Evolutionary conservation across 2,329 filamentous ascomycete genomes (phyloP).

Genomic region (Sclerotinia borealis): DNA sequence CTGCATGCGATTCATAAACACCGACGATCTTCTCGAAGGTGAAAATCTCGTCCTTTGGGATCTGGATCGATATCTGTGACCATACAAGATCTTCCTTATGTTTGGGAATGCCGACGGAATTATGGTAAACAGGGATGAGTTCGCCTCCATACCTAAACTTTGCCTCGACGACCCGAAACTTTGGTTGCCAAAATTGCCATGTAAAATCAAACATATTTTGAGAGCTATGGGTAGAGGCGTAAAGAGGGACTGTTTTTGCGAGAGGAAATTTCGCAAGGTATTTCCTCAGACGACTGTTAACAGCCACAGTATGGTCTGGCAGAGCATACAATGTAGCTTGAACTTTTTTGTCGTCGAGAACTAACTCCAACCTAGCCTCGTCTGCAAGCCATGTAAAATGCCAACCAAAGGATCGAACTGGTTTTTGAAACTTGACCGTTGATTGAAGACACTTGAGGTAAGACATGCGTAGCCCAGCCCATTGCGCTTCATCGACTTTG

Average conservation of each 20-base stretch:
- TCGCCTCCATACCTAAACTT: constrained; percentile 34
- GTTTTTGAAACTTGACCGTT: constrained; percentile 32
- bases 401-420: constrained; percentile 17
- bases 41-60: constrained; percentile 32
- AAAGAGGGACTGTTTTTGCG: constrained; percentile 39
- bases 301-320: constrained; percentile 22
- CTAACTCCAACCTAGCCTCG: constrained; percentile 36
- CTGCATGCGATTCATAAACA: constrained; percentile 43
- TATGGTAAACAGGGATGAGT: constrained; percentile 17
- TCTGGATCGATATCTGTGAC: not conserved
- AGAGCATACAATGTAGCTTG: constrained; percentile 44
- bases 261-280: constrained; percentile 38
- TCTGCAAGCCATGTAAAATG: constrained; percentile 36
- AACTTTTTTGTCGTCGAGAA: constrained; percentile 30
- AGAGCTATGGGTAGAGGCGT: not conserved
- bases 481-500: constrained; percentile 26
- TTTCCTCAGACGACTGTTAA: constrained; percentile 37
- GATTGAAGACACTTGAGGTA: constrained; percentile 31
- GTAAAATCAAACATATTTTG: constrained; percentile 34
- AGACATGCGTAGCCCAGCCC: constrained; percentile 32
- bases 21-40: constrained; percentile 33
- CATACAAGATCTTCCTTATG: not conserved
- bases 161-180: constrained; percentile 34
- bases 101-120: not conserved
- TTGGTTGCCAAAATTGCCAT: constrained; percentile 41